Evolutionary conservation across 2,329 filamentous ascomycete species (phyloP).

Genomic region (Microascus cirrosus): DNA sequence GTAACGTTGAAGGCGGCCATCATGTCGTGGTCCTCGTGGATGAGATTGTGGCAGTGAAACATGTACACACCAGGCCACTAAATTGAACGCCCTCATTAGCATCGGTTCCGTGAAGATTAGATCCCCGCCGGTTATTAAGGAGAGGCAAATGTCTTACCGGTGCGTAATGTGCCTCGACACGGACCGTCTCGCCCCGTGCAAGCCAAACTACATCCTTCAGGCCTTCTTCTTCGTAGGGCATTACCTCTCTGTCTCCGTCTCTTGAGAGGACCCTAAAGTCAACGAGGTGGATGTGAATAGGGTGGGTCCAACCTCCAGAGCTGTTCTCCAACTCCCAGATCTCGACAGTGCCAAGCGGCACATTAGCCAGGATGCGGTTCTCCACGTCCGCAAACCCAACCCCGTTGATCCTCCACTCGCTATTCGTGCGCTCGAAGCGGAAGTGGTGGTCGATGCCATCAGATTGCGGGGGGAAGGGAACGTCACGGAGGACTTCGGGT

Average conservation of each 20-base stretch:
- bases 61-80: constrained; percentile 39
- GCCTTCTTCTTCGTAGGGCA: constrained; percentile 42
- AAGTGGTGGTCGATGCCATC: constrained; percentile 29
- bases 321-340: constrained; percentile 38
- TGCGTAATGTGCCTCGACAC: constrained; percentile 37
- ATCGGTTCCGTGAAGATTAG: neutral
- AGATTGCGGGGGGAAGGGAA: constrained; percentile 23
- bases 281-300: constrained; percentile 46
- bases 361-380: constrained; percentile 36
- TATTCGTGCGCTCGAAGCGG: constrained; percentile 29
- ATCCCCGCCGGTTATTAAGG: neutral
- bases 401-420: constrained; percentile 40
- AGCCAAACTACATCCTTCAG: constrained; percentile 50
- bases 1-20: constrained; percentile 34
- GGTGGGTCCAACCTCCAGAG: constrained; percentile 38
- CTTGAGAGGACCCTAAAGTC: constrained; percentile 43
- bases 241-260: constrained; percentile 24
- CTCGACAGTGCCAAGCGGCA: constrained; percentile 32
- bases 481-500: constrained; percentile 19
- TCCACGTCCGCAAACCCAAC: constrained; percentile 31
- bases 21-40: constrained; percentile 34
- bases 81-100: neutral
- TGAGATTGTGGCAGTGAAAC: constrained; percentile 36
- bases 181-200: constrained; percentile 34
- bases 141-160: constrained; percentile 14